Evolutionary conservation across 768 basidiomycete genomes (phyloP), one percentile per base, ranked within the genome.

Genomic region (Suillus luteus): DNA sequence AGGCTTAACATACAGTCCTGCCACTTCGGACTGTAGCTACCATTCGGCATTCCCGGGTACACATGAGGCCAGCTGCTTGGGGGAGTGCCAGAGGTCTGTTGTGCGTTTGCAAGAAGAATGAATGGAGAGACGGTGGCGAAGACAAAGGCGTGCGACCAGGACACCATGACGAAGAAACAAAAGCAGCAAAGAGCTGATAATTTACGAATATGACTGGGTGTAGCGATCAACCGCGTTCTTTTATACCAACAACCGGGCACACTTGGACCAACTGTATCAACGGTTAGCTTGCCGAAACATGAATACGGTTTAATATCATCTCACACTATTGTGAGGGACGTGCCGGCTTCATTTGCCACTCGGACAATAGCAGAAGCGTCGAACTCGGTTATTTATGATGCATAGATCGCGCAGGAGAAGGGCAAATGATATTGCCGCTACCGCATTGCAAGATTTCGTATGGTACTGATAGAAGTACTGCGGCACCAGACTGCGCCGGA

Each of bases 1-100:
- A 44, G 17, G 15, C 11, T 35, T 15, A n/a, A 75, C 83, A 24
- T 73, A 88, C 88, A 89, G 59, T 76, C 71, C 73, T 89, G 88
- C 88, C 88, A 90, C 62, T 76, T 78, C 38, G 84, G 81, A 67
- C 82, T 80, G 64, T 83, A 86, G 67, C 81, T 80, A 27, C 80
- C 78, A 2, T 62, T 68, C 12, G 82, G 82, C 67, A 79, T 78
- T 1, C 80, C 80, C 22, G 81, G 76, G 65, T 83, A 82, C 48
- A 68, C 71, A 46, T 81, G 79, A 10, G 81, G 79, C 72, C 75
- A 80, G 65, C 71, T 68, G 66, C 73, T 69, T 31, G 77, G 75
- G 1, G 69, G 75, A 15, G 64, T 62, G 22, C 62, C 66, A 44
- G 64, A 61, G 57, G 40, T 27, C 17, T 40, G 38, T 67, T 75